phyloP scores from a whole-genome alignment of 23 red algal genomes.

The Gracilaria caudata region DNA sequence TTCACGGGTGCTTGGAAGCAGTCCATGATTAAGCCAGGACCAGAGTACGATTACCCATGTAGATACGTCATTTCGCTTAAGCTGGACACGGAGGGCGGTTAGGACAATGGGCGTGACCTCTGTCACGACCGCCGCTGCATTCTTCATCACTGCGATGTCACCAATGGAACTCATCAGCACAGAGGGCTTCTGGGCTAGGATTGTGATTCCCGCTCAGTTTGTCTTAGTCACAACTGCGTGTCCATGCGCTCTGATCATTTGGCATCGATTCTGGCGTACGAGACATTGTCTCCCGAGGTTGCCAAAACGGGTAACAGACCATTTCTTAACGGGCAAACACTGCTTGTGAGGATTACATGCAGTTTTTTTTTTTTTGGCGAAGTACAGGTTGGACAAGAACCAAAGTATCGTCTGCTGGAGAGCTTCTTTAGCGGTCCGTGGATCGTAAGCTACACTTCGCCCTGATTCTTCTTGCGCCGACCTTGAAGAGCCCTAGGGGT shows the following conservation, averaged over 20 bases:
- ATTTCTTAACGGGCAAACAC: not conserved
- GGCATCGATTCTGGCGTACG: slow-evolving; percentile 44
- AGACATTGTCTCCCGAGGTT: slow-evolving; percentile 13
- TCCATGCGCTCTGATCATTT: slow-evolving; percentile 68
- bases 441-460: slow-evolving; percentile 22
- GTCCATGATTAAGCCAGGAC: slow-evolving; percentile 39
- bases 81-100: slow-evolving; percentile 67
- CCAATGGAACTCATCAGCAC: slow-evolving; percentile 65
- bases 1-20: slow-evolving; percentile 73
- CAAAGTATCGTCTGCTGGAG: slow-evolving; percentile 53
- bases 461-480: slow-evolving; percentile 20
- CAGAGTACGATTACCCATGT: not conserved
- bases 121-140: slow-evolving; percentile 58
- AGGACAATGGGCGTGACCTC: slow-evolving; percentile 72
- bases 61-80: slow-evolving; percentile 49
- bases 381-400: not conserved
- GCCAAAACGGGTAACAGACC: slow-evolving; percentile 7
- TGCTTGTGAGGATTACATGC: not conserved
- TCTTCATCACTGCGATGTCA: slow-evolving; percentile 62
- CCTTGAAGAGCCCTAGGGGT: slow-evolving; percentile 28
- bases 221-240: slow-evolving; percentile 64
- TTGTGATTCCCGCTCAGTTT: slow-evolving; percentile 54
- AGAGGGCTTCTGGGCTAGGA: slow-evolving; percentile 60
- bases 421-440: slow-evolving; percentile 63
- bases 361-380: no score